Base-by-base conservation (phyloP, 768 basidiomycete genomes). In the Pulveroboletus sp. region DNA sequence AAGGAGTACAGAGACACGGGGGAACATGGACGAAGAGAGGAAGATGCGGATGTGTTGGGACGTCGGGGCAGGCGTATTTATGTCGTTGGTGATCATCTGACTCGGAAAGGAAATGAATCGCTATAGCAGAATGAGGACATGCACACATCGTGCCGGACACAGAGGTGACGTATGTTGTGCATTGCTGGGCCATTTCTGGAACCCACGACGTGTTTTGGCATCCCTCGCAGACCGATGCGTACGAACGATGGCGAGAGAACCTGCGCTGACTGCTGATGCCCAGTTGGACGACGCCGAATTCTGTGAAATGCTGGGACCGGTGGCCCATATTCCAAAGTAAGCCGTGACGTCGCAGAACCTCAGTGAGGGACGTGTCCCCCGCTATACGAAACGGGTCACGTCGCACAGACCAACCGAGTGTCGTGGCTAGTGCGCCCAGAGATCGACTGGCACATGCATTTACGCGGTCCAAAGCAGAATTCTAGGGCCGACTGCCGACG, bases 31-130 rank as follows among this genome's bases (percentile, higher is more conserved):
- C 44, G 40, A 18, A 28, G 42, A 35, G 43, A 43, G 13, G 33
- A 17, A 21, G 26, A 1, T 46, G 44, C 30, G 40, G 26, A 40
- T 41, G 33, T 3, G 26, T 15, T 36, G 31, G 27, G 14, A 47
- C 18, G 33, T n/a, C 10, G 31, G 24, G 10, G 41, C 11, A n/a
- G 31, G 49, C 17, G 60, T 61, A 64, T 63, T 63, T 64, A 63
- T 59, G 55, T 46, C 11, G 48, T 56, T 41, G 31, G 44, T 7
- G 43, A 27, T 9, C n/a, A 30, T 17, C 21, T 26, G 33, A 15
- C 51, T 46, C 21, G 42, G 51, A 56, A 62, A 62, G 57, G 53
- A 43, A 55, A 44, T 50, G 39, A 47, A 37, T 32, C 35, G 46
- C 44, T 15, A 47, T 31, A 39, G 36, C 13, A 38, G 33, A 39